These are phyloP conservation scores for Verticillium zaregamsianum DNA, from an alignment of 2,329 filamentous ascomycete species.

Conservation along the genomic window DNA sequence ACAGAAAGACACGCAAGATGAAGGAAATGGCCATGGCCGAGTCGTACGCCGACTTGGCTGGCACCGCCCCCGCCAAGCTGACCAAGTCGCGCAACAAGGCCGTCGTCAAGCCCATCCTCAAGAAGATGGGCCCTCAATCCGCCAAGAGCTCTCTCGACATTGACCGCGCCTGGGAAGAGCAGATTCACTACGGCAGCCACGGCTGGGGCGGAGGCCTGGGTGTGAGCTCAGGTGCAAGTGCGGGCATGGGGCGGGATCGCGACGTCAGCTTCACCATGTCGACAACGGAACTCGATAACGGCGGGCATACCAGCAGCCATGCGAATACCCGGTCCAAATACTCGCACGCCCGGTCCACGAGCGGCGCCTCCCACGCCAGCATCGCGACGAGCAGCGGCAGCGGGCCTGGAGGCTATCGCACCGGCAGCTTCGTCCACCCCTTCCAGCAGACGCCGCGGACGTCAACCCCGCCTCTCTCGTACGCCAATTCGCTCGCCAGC, in stretches of 20 bases:
- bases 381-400: constrained; percentile 48
- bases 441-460: constrained; percentile 61
- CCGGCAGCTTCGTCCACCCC: constrained; percentile 54
- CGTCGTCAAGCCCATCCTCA: constrained; percentile 58
- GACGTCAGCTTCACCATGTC: constrained; percentile 43
- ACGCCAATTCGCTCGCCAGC: constrained; percentile 52
- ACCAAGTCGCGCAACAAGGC: constrained; percentile 43
- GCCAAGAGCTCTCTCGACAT: constrained; percentile 61
- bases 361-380: constrained; percentile 53
- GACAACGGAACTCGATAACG: constrained; percentile 21
- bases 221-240: no score
- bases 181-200: constrained; percentile 33
- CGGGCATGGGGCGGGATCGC: constrained; percentile 1
- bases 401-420: constrained; percentile 31
- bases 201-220: constrained; percentile 18
- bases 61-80: constrained; percentile 28
- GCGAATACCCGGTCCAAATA: constrained; percentile 32
- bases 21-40: constrained; percentile 23
- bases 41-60: constrained; percentile 26
- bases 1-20: neutral
- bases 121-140: constrained; percentile 49
- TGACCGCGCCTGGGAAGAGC: constrained; percentile 54
- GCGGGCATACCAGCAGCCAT: constrained; percentile 4
- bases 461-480: constrained; percentile 55
- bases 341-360: constrained; percentile 55